Evolutionary conservation across 1,284 basidiomycete genomes (phyloP), one percentile per base, ranked within the genome.

Genomic region (Agroathelia rolfsii): DNA sequence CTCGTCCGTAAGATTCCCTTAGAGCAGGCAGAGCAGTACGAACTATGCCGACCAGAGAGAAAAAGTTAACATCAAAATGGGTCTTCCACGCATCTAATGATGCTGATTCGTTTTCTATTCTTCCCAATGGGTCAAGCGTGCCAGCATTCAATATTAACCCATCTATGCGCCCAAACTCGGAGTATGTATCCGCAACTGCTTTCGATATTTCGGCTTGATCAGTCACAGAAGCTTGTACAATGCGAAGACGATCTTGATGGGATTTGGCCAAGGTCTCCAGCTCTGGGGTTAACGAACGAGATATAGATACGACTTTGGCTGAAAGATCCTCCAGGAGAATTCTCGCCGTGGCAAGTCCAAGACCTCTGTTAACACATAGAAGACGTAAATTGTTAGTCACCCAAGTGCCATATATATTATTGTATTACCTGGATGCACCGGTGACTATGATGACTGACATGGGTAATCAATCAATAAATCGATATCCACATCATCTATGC

Each of bases 41-140:
- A 23, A 90, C 47, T 8, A 82, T 70, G 8, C 72, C 66, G 30
- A 90, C 55, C 24, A 88, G 62, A 2, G 85, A 84, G 55, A 88
- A 86, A 52, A 90, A 80, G 53, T 92, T 92, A 56, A 87, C 60
- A 44, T 90, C 81, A 55, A 81, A 84, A 47, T 73, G 66, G 7
- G 55, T 46, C 46, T 64, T 79, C 80, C 73, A 85, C n/a, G 51
- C 56, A 31, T 61, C 61, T 11, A 68, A 41, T 15, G 52, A 38
- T 18, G 56, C 50, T 12, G 54, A 47, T 10, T 52, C 41, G n/a
- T 59, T 54, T 7, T 48, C 53, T 26, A 70, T 57, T 31, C 55
- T 61, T 5, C 57, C 56, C 23, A 72, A 40, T 14, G 75, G 74
- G 25, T 64, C 68, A 22, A 89, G 53, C 0, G 71, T 67, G 7